Evolutionary conservation across 495 filamentous ascomycete species (phyloP), one percentile per base, ranked within the genome.

Genomic region (Aspergillus funiculosus): DNA sequence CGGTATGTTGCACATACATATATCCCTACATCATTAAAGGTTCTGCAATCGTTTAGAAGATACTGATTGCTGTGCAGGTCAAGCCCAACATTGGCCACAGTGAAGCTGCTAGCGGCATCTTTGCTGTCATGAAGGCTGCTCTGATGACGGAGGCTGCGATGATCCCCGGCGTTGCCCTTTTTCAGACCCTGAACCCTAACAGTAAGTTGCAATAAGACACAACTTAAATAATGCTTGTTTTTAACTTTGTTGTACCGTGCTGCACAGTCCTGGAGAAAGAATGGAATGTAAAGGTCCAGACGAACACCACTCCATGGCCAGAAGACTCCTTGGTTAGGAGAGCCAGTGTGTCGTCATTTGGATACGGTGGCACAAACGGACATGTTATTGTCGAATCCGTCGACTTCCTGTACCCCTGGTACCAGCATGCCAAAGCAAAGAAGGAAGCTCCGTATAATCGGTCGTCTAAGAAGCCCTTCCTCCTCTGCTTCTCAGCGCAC

Each of bases 11-110:
- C n/a, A n/a, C n/a, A n/a, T n/a, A n/a, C n/a, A n/a, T n/a, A n/a
- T n/a, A n/a, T n/a, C n/a, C n/a, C n/a, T n/a, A n/a, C n/a, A n/a
- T n/a, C n/a, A n/a, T n/a, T n/a, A 61, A 63, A 1, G 62, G 71
- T 1, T 77, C 78, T 34, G 38, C 19, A 13, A 24, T 24, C 11
- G 38, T 18, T 6, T 10, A n/a, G 10, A 17, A n/a, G n/a, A n/a
- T n/a, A n/a, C n/a, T n/a, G n/a, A n/a, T n/a, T n/a, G n/a, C n/a
- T n/a, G n/a, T n/a, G n/a, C n/a, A n/a, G n/a, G n/a, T 51, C 22
- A 70, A 70, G 52, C 48, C 63, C 1, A 70, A 68, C 27, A n/a
- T 67, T 1, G 68, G 67, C 13, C 68, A 72, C 50, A 37, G 52
- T 9, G 46, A 29, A 13, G 51, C 45, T 4, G 56, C 48, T 0